Evolutionary conservation across 1,284 basidiomycete genomes (phyloP), one percentile per base, ranked within the genome.

Genomic region (Boletellus dicymbophilus): DNA sequence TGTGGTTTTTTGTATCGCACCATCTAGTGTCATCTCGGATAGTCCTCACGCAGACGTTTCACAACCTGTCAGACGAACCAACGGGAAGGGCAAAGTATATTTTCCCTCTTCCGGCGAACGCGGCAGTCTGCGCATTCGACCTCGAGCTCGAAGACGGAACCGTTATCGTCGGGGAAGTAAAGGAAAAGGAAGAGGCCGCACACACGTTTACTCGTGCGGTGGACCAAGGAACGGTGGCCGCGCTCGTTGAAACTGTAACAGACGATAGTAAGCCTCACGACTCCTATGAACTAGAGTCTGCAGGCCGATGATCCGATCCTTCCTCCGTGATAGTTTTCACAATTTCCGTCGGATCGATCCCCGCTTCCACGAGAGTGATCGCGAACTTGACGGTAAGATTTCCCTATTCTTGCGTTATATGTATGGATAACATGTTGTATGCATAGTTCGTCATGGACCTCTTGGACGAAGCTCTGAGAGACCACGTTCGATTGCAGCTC

Each of bases 81-180:
- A 78, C 80, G 0, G 55, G 65, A 36, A 68, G 74, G 41, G 79
- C 78, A 9, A 74, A 76, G 33, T 86, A 84, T 59, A 69, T 75
- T 38, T 85, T 86, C 55, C 83, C 84, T 2, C 72, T 85, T 2
- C 84, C 84, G 2, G 79, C 76, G 1, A 68, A 65, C n/a, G 73
- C 74, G 0, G 76, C 77, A 0, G 72, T 81, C 4, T 80, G 77
- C 45, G 73, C 68, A 0, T 83, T 83, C 54, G 69, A 75, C 31
- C 72, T 80, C 60, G 65, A 65, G 30, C 62, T 69, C 13, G 64
- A 68, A 18, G 72, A 76, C 46, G 76, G 72, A 1, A 61, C 67
- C 0, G 50, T 70, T 4, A 63, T 85, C 12, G 51, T 64, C n/a
- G 84, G 80, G 2, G 58, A 75, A 11, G 75, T 72, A 12, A 79